Percentiles rank a stretch among this genome's conserved stretches.
Conservation (phyloP, 805 yeast genomes). For the Lipomyces lipofer region DNA sequence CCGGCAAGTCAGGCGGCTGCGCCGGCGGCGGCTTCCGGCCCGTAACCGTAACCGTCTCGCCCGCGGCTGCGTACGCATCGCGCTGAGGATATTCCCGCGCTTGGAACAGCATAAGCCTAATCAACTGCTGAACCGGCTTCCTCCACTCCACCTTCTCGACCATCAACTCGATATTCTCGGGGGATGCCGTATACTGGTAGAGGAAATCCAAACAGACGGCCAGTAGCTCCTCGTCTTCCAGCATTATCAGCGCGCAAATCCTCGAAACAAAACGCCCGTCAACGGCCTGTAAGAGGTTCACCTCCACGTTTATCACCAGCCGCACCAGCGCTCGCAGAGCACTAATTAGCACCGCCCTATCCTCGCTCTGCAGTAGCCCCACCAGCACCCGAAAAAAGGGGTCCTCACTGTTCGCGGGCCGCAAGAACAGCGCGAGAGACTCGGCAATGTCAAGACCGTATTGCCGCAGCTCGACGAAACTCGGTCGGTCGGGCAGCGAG, state of each 20-base stretch:
- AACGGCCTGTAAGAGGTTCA: conserved; percentile 48
- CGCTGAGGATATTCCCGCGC: conserved; percentile 20
- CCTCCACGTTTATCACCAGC: conserved; percentile 64
- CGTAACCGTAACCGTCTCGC: conserved; percentile 51
- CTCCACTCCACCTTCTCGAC: conserved; percentile 51
- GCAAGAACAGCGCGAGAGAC: conserved; percentile 54
- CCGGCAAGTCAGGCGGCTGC: conserved; percentile 61
- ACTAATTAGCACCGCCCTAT: conserved; percentile 68
- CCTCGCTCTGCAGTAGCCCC: conserved; percentile 56
- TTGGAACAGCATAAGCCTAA: conserved; percentile 31
- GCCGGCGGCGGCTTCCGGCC: conserved; percentile 63
- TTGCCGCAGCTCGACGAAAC: conserved; percentile 57
- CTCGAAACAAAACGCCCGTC: conserved; percentile 51
- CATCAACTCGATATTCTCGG: conserved; percentile 55
- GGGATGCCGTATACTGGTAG: conserved; percentile 73
- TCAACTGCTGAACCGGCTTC: conserved; percentile 39
- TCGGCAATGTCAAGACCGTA: conserved; percentile 81
- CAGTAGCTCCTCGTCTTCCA: conserved; percentile 68
- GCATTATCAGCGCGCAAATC: conserved; percentile 59
- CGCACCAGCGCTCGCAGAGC: conserved; percentile 77
- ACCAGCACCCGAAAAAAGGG: conserved; percentile 70
- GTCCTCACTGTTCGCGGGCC: conserved; percentile 22
- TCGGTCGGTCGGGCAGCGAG: conserved; percentile 40
- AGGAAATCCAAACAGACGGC: conserved; percentile 77
- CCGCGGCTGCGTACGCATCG: conserved; percentile 44